Evolutionary conservation across 805 yeast species (phyloP), one percentile per base, ranked within the genome.

Genomic region (Metschnikowia aberdeeniae): DNA sequence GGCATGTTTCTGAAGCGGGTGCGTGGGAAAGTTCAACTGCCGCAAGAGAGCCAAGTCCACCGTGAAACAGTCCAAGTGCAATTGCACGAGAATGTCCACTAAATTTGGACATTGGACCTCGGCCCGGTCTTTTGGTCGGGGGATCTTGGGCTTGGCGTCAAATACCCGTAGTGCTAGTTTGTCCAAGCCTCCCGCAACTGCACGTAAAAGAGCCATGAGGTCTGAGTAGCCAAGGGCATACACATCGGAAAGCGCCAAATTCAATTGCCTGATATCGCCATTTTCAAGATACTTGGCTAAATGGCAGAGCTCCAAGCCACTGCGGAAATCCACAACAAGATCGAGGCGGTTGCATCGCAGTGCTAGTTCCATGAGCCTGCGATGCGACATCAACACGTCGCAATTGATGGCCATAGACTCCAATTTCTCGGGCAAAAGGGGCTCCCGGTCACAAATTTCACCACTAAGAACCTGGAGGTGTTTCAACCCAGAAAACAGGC

Each of bases 341-440:
- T 61, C 64, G 12, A 61, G 27, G 14, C 43, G 40, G 26, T 13
- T 27, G 38, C 43, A 44, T 7, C n/a, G 12, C 11, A 30, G 24
- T 12, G 40, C 43, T n/a, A 17, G 20, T n/a, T n/a, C 5, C 28
- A 39, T 14, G 13, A 44, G 34, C 26, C 14, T 6, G 6, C 8
- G 22, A 5, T 49, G 44, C 33, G 52, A 49, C 1, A 52, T 29
- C 8, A 59, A 43, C 1, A 59, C 50, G 17, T 42, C 42, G 8
- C 50, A 40, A 45, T 56, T 57, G 9, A 61, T 42, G 6, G 62
- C 47, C 17, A 64, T 47, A 10, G 44, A 36, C n/a, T 42, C 29
- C 19, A 26, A 13, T 9, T 13, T 7, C 3, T 5, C 27, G 17
- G 43, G 49, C 13, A 42, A 19, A 6, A 6, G 6, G 12, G 32